Percentiles rank a stretch among this genome's conserved stretches.
Conservation (phyloP, 2,329 filamentous ascomycete species). For the Niveomyces coronatus region DNA sequence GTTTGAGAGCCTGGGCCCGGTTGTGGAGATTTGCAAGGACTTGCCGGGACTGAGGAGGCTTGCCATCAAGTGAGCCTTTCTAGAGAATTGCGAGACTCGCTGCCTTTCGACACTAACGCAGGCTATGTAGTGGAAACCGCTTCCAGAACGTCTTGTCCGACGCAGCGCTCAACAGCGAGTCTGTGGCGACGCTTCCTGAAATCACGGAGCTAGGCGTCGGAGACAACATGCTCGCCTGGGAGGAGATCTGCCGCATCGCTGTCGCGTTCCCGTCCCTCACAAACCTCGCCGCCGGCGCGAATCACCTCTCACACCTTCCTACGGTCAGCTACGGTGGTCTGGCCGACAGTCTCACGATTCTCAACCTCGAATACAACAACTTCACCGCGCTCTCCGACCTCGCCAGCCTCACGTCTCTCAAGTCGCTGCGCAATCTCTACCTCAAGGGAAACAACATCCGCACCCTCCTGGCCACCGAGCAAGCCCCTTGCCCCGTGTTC, state of each 20-base stretch:
- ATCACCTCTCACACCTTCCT: slow-evolving; percentile 45
- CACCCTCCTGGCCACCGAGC: slow-evolving; percentile 21
- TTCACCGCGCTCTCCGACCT: slow-evolving; percentile 52
- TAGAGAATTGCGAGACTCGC: too few species aligned
- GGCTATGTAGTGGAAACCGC: slow-evolving; percentile 57
- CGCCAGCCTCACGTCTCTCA: slow-evolving; percentile 38
- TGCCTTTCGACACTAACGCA: slow-evolving; percentile 14
- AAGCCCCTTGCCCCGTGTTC: slow-evolving; percentile 34
- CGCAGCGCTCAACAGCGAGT: slow-evolving; percentile 19
- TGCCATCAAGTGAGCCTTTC: slow-evolving; percentile 55
- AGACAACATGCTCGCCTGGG: slow-evolving; percentile 56
- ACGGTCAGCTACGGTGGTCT: slow-evolving; percentile 29
- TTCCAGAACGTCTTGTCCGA: slow-evolving; percentile 37
- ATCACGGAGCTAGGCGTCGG: slow-evolving; percentile 55
- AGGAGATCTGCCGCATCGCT: slow-evolving; percentile 46
- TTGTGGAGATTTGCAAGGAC: slow-evolving; percentile 61
- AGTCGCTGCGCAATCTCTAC: slow-evolving; percentile 47
- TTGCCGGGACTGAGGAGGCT: slow-evolving; percentile 56
- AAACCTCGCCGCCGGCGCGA: slow-evolving; percentile 43
- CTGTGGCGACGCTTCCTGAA: slow-evolving; percentile 33
- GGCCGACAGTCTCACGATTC: slow-evolving; percentile 42
- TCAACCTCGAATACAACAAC: slow-evolving; percentile 64
- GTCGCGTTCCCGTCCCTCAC: slow-evolving; percentile 42
- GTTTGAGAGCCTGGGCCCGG: slow-evolving; percentile 55
- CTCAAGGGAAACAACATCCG: slow-evolving; percentile 70